These are phyloP conservation scores for Vinca major DNA, from an alignment of 305 asterid species.

Conservation along the genomic window DNA sequence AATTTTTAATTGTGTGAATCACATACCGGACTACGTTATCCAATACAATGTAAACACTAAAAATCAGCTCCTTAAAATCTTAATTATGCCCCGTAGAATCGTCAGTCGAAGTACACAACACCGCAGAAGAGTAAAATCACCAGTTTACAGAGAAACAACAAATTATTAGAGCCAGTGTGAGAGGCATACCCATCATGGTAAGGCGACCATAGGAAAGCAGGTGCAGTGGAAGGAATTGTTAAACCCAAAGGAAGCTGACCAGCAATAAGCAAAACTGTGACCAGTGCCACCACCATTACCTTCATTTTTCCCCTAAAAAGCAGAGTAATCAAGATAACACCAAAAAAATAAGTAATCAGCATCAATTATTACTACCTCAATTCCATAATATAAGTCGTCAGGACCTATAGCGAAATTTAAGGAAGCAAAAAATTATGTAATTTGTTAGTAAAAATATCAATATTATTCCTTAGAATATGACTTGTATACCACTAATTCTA, in stretches of 20 bases:
- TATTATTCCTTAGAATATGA: too few species aligned
- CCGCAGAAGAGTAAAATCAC: not conserved
- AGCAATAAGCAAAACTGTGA: conserved; percentile 7
- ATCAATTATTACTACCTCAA: too few species aligned
- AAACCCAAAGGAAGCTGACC: conserved; percentile 10
- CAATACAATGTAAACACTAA: not conserved
- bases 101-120: not conserved
- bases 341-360: not conserved
- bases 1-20: not conserved
- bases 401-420: too few species aligned
- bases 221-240: conserved; percentile 13
- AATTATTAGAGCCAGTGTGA: not conserved
- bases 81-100: not conserved
- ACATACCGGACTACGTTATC: not conserved
- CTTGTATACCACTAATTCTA: too few species aligned
- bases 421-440: too few species aligned
- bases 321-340: not conserved
- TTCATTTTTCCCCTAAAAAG: not conserved
- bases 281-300: conserved; percentile 3
- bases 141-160: too few species aligned
- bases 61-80: not conserved
- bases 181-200: conserved; percentile 14
- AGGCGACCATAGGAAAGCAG: conserved; percentile 20
- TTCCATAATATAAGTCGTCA: too few species aligned
- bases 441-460: too few species aligned